A percentile compares a stretch with the other conserved stretches of the same genome.
Conservation (phyloP, 140 eudicot species). For the Bidens hawaiensis region DNA sequence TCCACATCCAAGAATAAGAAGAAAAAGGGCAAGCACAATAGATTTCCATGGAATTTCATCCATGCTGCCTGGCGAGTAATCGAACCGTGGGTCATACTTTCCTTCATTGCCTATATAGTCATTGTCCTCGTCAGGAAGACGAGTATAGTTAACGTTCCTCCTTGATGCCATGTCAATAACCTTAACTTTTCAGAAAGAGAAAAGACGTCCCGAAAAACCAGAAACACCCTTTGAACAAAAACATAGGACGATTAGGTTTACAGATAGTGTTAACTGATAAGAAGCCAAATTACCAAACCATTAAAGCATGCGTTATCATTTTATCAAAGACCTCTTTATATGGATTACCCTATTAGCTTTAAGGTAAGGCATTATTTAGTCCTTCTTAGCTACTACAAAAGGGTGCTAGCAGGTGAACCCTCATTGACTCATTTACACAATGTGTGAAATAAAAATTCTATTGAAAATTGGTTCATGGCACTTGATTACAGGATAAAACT, state of each 20-base stretch:
- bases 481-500: too few relatives aligned
- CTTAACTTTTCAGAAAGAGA: not conserved
- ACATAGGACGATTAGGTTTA: not conserved
- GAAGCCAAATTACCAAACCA: too few relatives aligned
- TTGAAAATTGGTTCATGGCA: too few relatives aligned
- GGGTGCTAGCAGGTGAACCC: too few relatives aligned
- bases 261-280: not conserved
- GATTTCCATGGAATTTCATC: constrained; percentile 90
- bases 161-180: constrained; percentile 36
- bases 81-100: constrained; percentile 67
- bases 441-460: too few relatives aligned
- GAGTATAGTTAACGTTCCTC: constrained; percentile 41
- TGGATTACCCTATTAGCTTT: too few relatives aligned
- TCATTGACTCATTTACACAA: too few relatives aligned
- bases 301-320: too few relatives aligned
- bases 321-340: not conserved
- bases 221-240: constrained; percentile 4
- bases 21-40: constrained; percentile 66
- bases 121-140: constrained; percentile 35
- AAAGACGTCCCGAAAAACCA: not conserved
- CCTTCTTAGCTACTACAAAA: too few relatives aligned
- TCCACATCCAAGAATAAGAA: constrained; percentile 62
- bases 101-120: constrained; percentile 30
- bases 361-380: too few relatives aligned
- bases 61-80: constrained; percentile 55